Base-by-base conservation (phyloP, 306 rosid species). In the Sophora flavescens region DNA sequence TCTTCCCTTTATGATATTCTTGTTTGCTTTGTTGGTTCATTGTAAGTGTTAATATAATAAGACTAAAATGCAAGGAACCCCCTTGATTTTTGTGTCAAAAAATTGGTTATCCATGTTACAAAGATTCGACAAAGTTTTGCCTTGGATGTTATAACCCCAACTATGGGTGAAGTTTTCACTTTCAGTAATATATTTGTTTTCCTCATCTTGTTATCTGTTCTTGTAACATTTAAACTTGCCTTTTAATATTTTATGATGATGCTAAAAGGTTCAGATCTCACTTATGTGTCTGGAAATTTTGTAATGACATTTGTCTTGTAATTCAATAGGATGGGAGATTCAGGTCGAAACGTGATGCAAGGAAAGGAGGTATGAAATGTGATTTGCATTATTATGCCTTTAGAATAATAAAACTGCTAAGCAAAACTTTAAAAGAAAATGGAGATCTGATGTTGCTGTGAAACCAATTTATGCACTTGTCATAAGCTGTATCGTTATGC, bases 301-400 rank as follows among this genome's bases (percentile, higher is more conserved):
- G 56, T 81, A 56, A 53, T 76, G 82, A 82, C 68, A 28, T 81
- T 53, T 80, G 3, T 58, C 59, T 50, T 78, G 71, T 75, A 75
- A 62, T 83, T 83, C 73, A 70, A 78, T 75, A 95, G 98, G 98
- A 95, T 84, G 98, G 98, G 83, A 91, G 97, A 87, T 95, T 87
- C 95, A 90, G 98, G 85, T 95, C 97, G 17, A 95, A 92, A 75
- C 96, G 96, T 22, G 98, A 95, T 88, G 91, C 97, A 33, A 89
- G 98, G 81, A 95, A 90, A 89, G 93, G 92, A 88, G 98, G 98
- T 90, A 89, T 70, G 84, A 30, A 51, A 66, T 78, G 59, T 38
- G 47, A 63, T 56, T 71, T 78, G 36, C 72, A 9, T 32, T 60
- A 35, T 33, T 5, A 47, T 82, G 68, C 53, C 7, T 26, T 44